phyloP scores from a whole-genome alignment of 257 asterid species.

The Primulina tabacum region DNA sequence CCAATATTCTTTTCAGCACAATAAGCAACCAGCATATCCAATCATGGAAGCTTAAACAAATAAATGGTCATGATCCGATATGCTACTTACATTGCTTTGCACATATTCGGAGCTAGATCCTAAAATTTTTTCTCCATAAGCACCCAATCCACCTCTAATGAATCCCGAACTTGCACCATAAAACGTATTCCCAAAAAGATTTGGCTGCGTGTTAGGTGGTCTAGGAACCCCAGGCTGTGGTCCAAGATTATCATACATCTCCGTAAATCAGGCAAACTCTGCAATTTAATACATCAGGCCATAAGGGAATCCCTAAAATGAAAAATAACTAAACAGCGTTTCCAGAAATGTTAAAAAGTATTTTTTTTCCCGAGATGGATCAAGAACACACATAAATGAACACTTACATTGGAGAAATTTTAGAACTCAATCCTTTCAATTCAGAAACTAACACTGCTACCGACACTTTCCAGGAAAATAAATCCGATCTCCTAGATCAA shows the following conservation, averaged over 20 bases:
- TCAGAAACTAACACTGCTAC: not conserved
- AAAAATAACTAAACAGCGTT: not conserved
- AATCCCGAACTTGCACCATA: conserved; percentile 50
- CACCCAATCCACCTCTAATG: conserved; percentile 50
- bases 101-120: conserved; percentile 59
- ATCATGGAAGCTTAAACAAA: conserved; percentile 12
- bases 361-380: not conserved
- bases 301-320: not conserved
- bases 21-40: not conserved
- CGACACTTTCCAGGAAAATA: not conserved
- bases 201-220: conserved; percentile 37
- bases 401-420: not conserved
- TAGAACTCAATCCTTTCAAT: not conserved
- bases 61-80: not conserved
- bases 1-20: conserved; percentile 3
- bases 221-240: conserved; percentile 40
- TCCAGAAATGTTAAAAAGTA: not conserved
- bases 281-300: conserved; percentile 16
- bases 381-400: not conserved
- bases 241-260: conserved; percentile 50
- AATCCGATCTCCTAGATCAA: not conserved
- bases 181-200: conserved; percentile 46
- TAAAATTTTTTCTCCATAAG: conserved; percentile 49
- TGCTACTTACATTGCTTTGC: conserved; percentile 48
- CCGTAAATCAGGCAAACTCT: conserved; percentile 13